Evolutionary conservation across 2,329 filamentous ascomycete species (phyloP).

Genomic region (Venturia carpophila): DNA sequence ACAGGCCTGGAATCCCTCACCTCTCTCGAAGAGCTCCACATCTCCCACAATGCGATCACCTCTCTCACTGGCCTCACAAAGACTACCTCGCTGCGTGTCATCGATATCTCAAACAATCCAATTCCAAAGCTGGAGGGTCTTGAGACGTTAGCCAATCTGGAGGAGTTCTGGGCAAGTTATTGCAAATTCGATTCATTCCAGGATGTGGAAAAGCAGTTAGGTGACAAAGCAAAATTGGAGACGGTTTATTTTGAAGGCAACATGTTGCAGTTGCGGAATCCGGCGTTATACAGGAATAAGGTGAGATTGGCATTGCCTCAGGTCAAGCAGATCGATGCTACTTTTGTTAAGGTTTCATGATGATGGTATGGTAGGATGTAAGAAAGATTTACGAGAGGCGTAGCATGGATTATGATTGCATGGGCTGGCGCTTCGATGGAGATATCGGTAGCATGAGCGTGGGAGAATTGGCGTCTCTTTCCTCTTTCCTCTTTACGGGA

Average conservation of each 20-base stretch:
- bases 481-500: neutral
- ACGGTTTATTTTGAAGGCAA: slow-evolving; percentile 98
- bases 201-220: slow-evolving; percentile 71
- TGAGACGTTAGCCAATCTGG: slow-evolving; percentile 58
- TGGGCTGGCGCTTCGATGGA: neutral
- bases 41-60: slow-evolving; percentile 87
- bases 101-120: slow-evolving; percentile 87
- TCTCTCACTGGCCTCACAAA: slow-evolving; percentile 59
- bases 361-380: neutral
- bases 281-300: slow-evolving; percentile 92
- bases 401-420: slow-evolving; percentile 2
- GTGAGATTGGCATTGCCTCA: slow-evolving; percentile 79
- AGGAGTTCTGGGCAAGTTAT: slow-evolving; percentile 92
- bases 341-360: slow-evolving; percentile 16
- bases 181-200: slow-evolving; percentile 73
- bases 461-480: neutral
- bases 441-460: neutral
- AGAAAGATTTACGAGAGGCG: neutral
- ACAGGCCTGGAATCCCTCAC: slow-evolving; percentile 65
- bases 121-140: slow-evolving; percentile 68
- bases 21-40: slow-evolving; percentile 84
- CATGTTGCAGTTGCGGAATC: slow-evolving; percentile 69
- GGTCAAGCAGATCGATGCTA: slow-evolving; percentile 90
- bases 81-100: slow-evolving; percentile 52
- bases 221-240: slow-evolving; percentile 68